Evolutionary conservation across 2,329 filamentous ascomycete species (phyloP), one percentile per base, ranked within the genome.

Genomic region (Aciculosporium take): DNA sequence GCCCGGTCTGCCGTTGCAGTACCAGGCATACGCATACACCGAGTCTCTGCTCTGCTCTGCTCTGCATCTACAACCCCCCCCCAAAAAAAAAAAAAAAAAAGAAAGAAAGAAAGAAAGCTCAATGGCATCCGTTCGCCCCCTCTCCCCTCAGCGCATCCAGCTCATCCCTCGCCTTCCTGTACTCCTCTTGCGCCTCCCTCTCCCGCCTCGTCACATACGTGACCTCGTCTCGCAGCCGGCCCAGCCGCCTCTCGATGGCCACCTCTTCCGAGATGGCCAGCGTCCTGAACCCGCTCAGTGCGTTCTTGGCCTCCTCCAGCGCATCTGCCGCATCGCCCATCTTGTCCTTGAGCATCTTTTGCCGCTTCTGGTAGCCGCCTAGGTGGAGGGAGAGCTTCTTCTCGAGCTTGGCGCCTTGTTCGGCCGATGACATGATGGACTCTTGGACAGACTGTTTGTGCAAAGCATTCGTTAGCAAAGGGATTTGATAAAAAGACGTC

Each of bases 301-400:
- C 83, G 41, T 77, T 66, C 37, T 65, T 75, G 3, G 84, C 82
- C 63, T 84, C 83, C 43, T 81, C 76, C 12, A 95, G 68, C 2
- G 82, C 82, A 17, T 78, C 74, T 21, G 78, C 75, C 1, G 86
- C 84, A 49, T 87, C 83, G 15, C 64, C 61, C 47, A 93, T 84
- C 65, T 94, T 96, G 45, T 79, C 73, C 18, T 78, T 75, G 21
- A 98, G 71, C 51, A 76, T 79, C 60, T 87, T 87, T 27, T 85
- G 79, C 25, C 91, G 81, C 51, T 87, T 79, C 58, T 88, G 80
- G 63, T 98, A 98, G 12, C 91, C 91, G 20, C 88, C 88, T 2
- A 94, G 76, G 53, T 91, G 81, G 41, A 94, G 69, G 0, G 72
- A 70, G n/a, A 98, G 74, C 62, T 91, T 95, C 73, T 94, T 94